Evolutionary conservation across 2,329 filamentous ascomycete genomes (phyloP), one percentile per base, ranked within the genome.

Genomic region (Alternaria rosae): DNA sequence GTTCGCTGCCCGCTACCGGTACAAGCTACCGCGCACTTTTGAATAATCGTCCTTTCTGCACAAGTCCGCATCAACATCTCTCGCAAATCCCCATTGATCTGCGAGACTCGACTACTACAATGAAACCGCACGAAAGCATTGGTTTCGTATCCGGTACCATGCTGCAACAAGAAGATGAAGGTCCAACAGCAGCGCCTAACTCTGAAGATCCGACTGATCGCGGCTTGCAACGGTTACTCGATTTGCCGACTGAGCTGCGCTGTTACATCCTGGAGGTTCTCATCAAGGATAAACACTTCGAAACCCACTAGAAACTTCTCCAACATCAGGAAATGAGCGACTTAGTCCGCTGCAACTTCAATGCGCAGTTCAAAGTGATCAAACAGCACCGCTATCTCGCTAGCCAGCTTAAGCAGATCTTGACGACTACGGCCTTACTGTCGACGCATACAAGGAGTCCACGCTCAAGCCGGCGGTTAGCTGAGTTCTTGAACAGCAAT

Each of bases 261-360:
- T 57, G 45, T 9, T 15, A 30, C 17, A 57, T 57, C 5, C 6
- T 57, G 4, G 30, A 51, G 10, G 38, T 42, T n/a, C 45, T 57
- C 17, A 42, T 57, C 17, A 11, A 17, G 25, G 38, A 52, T 25
- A 21, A 20, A 8, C 4, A 5, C 3, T 25, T 52, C 5, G 35
- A 51, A 13, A 45, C 45, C 17, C 44, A 57, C 4, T 21, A 45
- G 26, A 53, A 38, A 21, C 55, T 58, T 3, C 32, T 58, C 20
- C 47, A 58, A 52, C 47, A 58, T 5, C 35, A 15, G 0, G 55
- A 58, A 10, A n/a, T 58, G 23, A 3, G 55, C 13, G 55, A 58
- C 7, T 20, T 58, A 7, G 47, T 58, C 13, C 47, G 55, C 38
- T 53, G 55, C 55, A 58, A 58, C 35, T 45, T 58, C 26, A 43